Base-by-base conservation (phyloP, 2,329 filamentous ascomycete species). In the Epicoccum sorghinum region DNA sequence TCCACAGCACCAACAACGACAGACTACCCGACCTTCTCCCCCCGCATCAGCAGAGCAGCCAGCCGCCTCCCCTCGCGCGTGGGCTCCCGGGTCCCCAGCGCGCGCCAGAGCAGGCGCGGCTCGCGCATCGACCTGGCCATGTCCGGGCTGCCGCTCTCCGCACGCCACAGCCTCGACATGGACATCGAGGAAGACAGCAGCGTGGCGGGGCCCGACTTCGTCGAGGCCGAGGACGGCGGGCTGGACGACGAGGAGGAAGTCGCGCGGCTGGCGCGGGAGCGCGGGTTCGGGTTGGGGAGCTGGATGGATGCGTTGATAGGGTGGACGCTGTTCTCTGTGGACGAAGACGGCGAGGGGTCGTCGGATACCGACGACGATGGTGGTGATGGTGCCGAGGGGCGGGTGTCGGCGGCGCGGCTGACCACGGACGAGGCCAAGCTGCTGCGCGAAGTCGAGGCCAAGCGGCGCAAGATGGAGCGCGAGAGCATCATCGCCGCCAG, bases 281-380 rank as follows among this genome's bases (percentile, higher is more conserved):
- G 77, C n/a, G 80, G 79, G 1, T 84, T 82, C 55, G 82, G 83
- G 0, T 68, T 86, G 4, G 84, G 84, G 0, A 73, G 77, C 8
- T 82, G 83, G 78, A 77, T 87, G 62, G 84, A 87, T 59, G 74
- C 79, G 23, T 64, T 86, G 32, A 82, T 86, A 52, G 82, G 83
- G 29, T 85, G 83, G 79, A 80, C 79, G 9, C 59, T 85, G 36
- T 86, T 86, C 60, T 78, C 78, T 3, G 78, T 82, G 1, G 80
- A 83, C 8, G 79, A 82, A 44, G 80, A 83, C 30, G 72, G 66
- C n/a, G 77, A 77, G 35, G 67, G 68, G 8, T 65, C 70, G 0
- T 68, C 68, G 18, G 18, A 18, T 3, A 70, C 72, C 7, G 70
- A 72, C 7, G 70, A 72, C 45, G 70, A 39, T 1, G 47, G 45